These are phyloP conservation scores for Fusarium musae DNA, from an alignment of 2,329 filamentous ascomycete species.

Conservation along the genomic window DNA sequence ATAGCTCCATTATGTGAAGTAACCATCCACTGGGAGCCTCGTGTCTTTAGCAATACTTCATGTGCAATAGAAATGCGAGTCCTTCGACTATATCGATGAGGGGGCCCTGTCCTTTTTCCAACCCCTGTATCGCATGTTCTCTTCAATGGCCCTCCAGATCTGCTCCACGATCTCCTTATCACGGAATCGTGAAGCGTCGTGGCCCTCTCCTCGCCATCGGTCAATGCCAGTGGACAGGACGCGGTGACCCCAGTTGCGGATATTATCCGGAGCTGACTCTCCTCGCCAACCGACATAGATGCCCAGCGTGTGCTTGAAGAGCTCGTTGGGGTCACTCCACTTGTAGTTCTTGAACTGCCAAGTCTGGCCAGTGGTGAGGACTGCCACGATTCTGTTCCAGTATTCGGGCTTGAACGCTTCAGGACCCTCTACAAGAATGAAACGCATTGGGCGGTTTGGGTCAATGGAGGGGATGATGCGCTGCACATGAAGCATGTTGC, in stretches of 20 bases:
- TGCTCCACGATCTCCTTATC: conserved; percentile 93
- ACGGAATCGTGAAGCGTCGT: conserved; percentile 74
- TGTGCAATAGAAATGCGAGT: neutral
- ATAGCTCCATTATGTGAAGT: conserved; percentile 9
- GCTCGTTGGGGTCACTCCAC: conserved; percentile 87
- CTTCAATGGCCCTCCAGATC: conserved; percentile 91
- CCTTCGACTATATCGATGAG: conserved; percentile 55
- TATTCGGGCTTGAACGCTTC: conserved; percentile 98
- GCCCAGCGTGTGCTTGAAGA: conserved; percentile 89
- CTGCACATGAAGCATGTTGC: conserved; percentile 87
- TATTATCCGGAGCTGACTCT: conserved; percentile 79
- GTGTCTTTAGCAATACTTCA: conserved; percentile 1
- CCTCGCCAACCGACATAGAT: conserved; percentile 93
- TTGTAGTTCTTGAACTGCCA: conserved; percentile 99
- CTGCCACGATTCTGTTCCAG: conserved; percentile 93
- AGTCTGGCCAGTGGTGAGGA: conserved; percentile 96
- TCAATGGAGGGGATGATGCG: conserved; percentile 79
- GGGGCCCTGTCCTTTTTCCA: conserved; percentile 81
- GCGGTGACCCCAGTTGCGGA: conserved; percentile 86
- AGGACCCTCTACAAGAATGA: conserved; percentile 93
- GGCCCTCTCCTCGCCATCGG: conserved; percentile 73
- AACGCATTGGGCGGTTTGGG: conserved; percentile 79
- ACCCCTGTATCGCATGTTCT: conserved; percentile 84
- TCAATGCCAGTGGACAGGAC: conserved; percentile 86
- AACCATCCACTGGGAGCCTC: neutral